Percentiles rank a stretch among this genome's conserved stretches.
phyloP scores from a whole-genome alignment of 2,329 filamentous ascomycete genomes.

The Anthostomella pinea region DNA sequence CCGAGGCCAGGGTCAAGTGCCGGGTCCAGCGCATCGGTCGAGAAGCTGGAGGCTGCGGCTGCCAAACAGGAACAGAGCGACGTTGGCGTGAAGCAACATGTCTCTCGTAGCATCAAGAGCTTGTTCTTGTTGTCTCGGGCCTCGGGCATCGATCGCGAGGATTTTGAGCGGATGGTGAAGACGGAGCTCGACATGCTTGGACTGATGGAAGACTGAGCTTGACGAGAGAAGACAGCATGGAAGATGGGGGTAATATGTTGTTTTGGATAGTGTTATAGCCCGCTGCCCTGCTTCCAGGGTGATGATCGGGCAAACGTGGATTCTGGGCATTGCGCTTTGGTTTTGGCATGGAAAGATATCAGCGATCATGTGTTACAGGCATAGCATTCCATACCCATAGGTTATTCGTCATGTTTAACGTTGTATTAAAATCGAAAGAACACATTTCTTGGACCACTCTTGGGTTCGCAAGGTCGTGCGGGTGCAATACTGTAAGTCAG shows the following conservation, averaged over 20 bases:
- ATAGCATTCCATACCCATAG: neutral
- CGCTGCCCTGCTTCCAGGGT: constrained; percentile 1
- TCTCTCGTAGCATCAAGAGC: constrained; percentile 74
- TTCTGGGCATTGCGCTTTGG: constrained; percentile 1
- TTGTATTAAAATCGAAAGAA: constrained; percentile 11
- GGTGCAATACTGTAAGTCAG: too few species aligned
- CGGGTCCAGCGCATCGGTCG: constrained; percentile 58
- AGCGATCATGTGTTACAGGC: constrained; percentile 10
- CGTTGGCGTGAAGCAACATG: constrained; percentile 74
- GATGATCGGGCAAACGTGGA: too few species aligned
- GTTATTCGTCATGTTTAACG: constrained; percentile 2
- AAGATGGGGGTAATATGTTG: neutral
- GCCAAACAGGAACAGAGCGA: constrained; percentile 61
- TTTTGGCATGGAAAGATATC: constrained; percentile 15
- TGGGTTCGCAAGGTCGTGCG: too few species aligned
- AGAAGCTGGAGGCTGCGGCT: constrained; percentile 57
- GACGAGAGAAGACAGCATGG: neutral
- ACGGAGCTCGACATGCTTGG: constrained; percentile 69
- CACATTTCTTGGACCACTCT: too few species aligned
- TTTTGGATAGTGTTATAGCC: constrained; percentile 1
- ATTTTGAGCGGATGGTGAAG: constrained; percentile 71
- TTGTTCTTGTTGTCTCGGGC: constrained; percentile 68
- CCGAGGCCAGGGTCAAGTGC: constrained; percentile 59
- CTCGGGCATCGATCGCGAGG: constrained; percentile 69
- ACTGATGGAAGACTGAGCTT: constrained; percentile 59